Evolutionary conservation across 2,329 filamentous ascomycete genomes (phyloP), one percentile per base, ranked within the genome.

Genomic region (Aspergillus jensenii): DNA sequence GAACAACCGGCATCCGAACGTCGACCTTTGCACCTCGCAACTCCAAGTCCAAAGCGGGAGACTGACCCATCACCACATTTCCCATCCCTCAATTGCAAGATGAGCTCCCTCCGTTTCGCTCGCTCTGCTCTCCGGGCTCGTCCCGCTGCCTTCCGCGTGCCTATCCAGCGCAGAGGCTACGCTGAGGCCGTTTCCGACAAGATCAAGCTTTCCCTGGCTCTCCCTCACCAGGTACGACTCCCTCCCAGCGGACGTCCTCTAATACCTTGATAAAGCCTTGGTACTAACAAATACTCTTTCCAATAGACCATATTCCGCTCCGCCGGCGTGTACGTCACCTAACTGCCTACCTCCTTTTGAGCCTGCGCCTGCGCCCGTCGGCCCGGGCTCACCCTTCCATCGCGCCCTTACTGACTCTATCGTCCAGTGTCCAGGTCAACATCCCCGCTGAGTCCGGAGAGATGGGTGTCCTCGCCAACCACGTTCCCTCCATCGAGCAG

Each of bases 401-500:
- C 35, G 49, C 35, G 63, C 61, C 52, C 27, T 65, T 65, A 68
- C 65, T 68, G 64, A 74, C 90, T 80, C 88, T 85, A 31, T 83
- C 84, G 78, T 87, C 81, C 67, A 83, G 81, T 75, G 88, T 98
- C 74, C 95, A 99, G 84, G 95, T 99, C 84, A 99, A 99, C 87
- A 89, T 99, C 74, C 90, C 95, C 77, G 95, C 95, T 74, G 95
- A 96, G 79, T 96, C 93, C 63, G 95, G 95, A 78, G 95, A 98
- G 72, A 99, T 99, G 95, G 95, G 95, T 90, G 89, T 99, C 72
- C 90, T 99, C 76, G 95, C 95, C 78, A 96, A 95, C 85, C 95
- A 99, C 87, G 95, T 99, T 72, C 93, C 95, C 66, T 92, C 93
- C 62, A 98, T 99, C 75, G 95, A 99, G 85, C 95, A 99, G 85